Percentiles rank a stretch among this genome's conserved stretches.
These are phyloP conservation scores for Sordariomycetes sp. DNA, from an alignment of 2,329 filamentous ascomycete genomes.

Conservation along the genomic window DNA sequence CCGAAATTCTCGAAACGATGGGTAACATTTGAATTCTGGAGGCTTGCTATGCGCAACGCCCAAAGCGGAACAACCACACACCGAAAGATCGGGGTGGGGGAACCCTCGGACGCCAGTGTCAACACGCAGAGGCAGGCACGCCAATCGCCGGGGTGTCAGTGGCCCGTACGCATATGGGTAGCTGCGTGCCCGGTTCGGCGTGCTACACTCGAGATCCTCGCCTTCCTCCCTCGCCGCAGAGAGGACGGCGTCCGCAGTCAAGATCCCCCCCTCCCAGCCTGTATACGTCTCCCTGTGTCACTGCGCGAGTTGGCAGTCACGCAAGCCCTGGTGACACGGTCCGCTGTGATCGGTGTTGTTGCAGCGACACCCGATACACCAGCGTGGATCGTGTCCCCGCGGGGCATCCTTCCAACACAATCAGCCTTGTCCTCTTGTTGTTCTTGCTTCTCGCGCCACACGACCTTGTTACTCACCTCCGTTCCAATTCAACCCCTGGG, in stretches of 20 bases:
- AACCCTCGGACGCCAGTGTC: neutral
- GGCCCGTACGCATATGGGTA: neutral
- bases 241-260: neutral
- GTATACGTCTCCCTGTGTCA: neutral
- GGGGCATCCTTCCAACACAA: neutral
- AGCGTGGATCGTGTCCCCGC: neutral
- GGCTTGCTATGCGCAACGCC: neutral
- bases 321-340: conserved; percentile 1
- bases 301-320: conserved; percentile 1
- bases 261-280: conserved; percentile 1
- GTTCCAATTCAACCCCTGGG: neutral
- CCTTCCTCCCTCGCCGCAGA: neutral
- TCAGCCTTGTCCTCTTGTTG: neutral
- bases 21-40: neutral
- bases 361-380: neutral
- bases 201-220: neutral
- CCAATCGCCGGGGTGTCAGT: neutral
- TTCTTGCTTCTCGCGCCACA: neutral
- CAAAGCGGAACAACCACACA: neutral
- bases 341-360: neutral
- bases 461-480: neutral
- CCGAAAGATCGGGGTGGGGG: neutral
- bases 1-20: neutral
- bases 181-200: neutral
- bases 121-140: neutral